Evolutionary conservation across 345 rosid genomes (phyloP).

Genomic region (Ceriops decandra): DNA sequence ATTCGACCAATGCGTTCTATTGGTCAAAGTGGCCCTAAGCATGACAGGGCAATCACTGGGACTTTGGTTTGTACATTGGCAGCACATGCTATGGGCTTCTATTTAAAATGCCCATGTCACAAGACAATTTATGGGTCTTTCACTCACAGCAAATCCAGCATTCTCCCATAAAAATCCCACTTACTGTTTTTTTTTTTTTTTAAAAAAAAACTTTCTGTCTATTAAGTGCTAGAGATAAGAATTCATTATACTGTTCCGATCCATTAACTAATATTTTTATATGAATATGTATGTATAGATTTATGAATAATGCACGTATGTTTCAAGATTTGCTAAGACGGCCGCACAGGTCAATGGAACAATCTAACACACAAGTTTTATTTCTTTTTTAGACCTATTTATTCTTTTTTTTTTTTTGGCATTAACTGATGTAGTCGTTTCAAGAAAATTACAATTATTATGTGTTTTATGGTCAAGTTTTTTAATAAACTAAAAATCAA

Average conservation of each 20-base stretch:
- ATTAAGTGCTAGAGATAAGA: too few relatives aligned
- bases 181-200: background rate
- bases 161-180: background rate
- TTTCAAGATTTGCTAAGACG: background rate
- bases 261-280: too few relatives aligned
- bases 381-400: background rate
- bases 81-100: background rate
- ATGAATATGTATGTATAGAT: background rate
- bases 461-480: too few relatives aligned
- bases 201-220: background rate
- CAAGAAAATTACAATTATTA: too few relatives aligned
- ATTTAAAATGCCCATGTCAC: background rate
- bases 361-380: background rate
- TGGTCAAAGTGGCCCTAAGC: conserved; percentile 13
- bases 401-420: background rate
- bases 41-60: background rate
- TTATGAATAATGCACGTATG: background rate
- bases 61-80: background rate
- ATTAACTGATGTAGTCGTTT: too few relatives aligned
- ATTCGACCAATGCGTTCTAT: background rate
- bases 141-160: background rate
- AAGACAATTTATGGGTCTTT: background rate
- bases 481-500: too few relatives aligned
- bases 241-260: too few relatives aligned
- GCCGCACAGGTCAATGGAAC: background rate